phyloP scores from a whole-genome alignment of 2,329 filamentous ascomycete genomes.

The Trichoderma sp. region DNA sequence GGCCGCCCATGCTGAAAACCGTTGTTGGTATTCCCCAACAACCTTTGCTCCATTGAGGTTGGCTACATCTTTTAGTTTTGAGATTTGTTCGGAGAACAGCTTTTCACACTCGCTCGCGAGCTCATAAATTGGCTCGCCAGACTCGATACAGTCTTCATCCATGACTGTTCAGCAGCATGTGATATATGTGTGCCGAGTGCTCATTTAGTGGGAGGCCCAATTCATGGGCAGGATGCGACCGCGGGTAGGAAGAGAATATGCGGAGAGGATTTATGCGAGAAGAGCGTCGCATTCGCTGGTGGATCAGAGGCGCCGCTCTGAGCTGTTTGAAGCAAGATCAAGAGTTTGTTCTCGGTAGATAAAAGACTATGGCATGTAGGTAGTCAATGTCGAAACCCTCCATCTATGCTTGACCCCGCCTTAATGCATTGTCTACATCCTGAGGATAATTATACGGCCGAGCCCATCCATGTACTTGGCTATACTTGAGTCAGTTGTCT shows the following conservation, averaged over 20 bases:
- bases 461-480: neutral
- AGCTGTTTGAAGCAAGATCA: neutral
- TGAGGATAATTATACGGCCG: neutral
- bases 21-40: constrained; percentile 17
- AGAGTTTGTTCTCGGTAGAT: neutral
- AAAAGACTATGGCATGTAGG: neutral
- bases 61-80: neutral
- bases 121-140: neutral
- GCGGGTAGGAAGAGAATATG: neutral
- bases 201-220: neutral
- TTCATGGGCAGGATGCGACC: neutral
- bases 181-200: neutral
- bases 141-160: neutral
- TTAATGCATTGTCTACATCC: neutral
- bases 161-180: neutral
- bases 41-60: constrained; percentile 2
- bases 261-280: neutral
- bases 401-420: neutral
- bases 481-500: neutral
- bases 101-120: neutral
- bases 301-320: neutral
- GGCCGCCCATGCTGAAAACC: constrained; percentile 16
- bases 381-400: neutral
- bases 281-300: neutral
- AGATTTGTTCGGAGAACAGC: neutral